Evolutionary conservation across 2,329 filamentous ascomycete genomes (phyloP), one percentile per base, ranked within the genome.

Genomic region (Trichoderma asperellum): DNA sequence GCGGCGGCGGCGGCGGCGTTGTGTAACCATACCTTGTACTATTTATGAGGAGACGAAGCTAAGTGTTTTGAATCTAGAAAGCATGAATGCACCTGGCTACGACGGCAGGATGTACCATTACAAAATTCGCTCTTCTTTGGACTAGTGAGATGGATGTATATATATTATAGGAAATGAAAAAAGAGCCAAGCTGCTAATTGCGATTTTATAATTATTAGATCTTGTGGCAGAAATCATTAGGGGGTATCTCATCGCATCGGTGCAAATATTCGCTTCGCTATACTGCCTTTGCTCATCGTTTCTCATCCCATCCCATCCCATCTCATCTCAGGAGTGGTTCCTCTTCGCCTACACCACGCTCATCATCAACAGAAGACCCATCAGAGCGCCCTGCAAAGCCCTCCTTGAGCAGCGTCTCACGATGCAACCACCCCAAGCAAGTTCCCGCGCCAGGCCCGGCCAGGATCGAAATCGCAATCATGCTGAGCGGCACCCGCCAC

Each of bases 381-480:
- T 68, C 35, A 12, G 16, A 21, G 37, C 21, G 71, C 63, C 65
- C 68, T 32, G 62, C 71, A 62, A 73, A 67, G 6, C 72, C 71
- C 27, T 76, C 63, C 43, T 76, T 74, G 27, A 81, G 76, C 70
- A 79, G 74, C 63, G 74, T 75, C 70, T 83, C 81, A 18, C 81
- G 75, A 61, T 81, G 79, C 34, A 82, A 71, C 81, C 81, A 83
- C 0, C 77, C 79, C 16, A 79, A 72, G 40, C 79, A 81, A 8
- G 77, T 74, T 12, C 80, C 81, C 0, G 80, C 78, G 4, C 81
- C 81, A 0, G 81, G 80, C 0, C 81, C 81, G 35, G 81, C 72
- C 3, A 81, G 49, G 21, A 78, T 65, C 2, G 76, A 74, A 3
- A 75, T 72, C 18, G 69, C 75, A 8, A 77, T 59, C 64, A 77